phyloP scores from a whole-genome alignment of 2,329 filamentous ascomycete species.

The Hymenoscyphus linearis region DNA sequence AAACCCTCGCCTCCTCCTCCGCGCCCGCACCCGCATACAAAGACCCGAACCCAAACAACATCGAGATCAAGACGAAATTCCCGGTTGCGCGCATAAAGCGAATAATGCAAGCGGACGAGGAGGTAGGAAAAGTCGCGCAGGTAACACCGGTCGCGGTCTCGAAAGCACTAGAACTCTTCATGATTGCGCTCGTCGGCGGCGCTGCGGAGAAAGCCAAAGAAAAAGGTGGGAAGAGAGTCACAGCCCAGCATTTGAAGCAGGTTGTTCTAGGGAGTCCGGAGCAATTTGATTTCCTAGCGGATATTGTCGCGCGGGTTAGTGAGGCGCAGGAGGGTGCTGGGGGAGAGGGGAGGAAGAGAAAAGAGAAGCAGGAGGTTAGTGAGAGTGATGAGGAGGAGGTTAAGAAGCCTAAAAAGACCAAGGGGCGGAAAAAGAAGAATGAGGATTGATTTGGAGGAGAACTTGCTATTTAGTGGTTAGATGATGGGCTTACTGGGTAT shows the following conservation, averaged over 20 bases:
- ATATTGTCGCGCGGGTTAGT: constrained; percentile 83
- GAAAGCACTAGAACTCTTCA: constrained; percentile 94
- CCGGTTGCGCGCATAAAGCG: constrained; percentile 96
- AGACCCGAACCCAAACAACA: constrained; percentile 36
- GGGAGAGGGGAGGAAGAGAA: constrained; percentile 23
- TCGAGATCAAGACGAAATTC: constrained; percentile 90
- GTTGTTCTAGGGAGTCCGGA: constrained; percentile 76
- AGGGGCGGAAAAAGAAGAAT: constrained; percentile 25
- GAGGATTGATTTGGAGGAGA: constrained; percentile 4
- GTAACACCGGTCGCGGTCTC: constrained; percentile 93
- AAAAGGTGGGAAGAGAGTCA: constrained; percentile 83
- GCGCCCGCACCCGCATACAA: constrained; percentile 36
- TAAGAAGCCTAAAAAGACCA: constrained; percentile 29
- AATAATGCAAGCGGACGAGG: constrained; percentile 98
- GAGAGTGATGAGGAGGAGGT: constrained; percentile 18
- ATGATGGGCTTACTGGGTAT: neutral
- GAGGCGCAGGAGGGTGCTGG: constrained; percentile 38
- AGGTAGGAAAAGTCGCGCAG: constrained; percentile 96
- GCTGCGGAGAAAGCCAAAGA: constrained; percentile 78
- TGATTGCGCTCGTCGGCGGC: constrained; percentile 88
- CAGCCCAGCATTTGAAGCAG: constrained; percentile 84
- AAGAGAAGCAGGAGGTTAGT: constrained; percentile 17
- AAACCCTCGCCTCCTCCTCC: constrained; percentile 10
- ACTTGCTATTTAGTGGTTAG: neutral
- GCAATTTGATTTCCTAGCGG: constrained; percentile 88